A percentile compares a stretch with the other conserved stretches of the same genome.
Conservation (phyloP, 805 yeast species). For the Saturnispora ahearnii region DNA sequence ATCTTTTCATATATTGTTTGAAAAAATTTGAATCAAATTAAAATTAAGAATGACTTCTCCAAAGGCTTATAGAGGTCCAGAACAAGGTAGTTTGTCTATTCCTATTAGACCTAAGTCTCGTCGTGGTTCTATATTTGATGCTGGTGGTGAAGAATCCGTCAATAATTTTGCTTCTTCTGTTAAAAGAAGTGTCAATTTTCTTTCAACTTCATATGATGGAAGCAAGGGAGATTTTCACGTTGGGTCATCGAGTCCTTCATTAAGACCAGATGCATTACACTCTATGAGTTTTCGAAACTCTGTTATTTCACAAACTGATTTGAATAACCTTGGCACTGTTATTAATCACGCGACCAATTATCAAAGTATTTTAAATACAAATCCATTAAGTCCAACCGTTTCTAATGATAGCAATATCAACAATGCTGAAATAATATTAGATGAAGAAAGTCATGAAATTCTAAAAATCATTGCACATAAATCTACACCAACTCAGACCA, state of each 20-base stretch:
- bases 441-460: conserved; percentile 2
- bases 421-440: neutral
- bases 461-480: conserved; percentile 24
- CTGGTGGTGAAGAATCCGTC: conserved; percentile 31
- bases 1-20: neutral
- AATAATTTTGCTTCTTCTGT: conserved; percentile 31
- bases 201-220: conserved; percentile 20
- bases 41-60: neutral
- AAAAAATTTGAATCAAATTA: neutral
- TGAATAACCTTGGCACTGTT: neutral
- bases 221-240: neutral
- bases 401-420: neutral
- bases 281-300: neutral
- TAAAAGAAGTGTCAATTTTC: conserved; percentile 24
- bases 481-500: conserved; percentile 65
- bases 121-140: conserved; percentile 28
- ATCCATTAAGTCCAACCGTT: neutral
- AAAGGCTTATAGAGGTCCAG: neutral
- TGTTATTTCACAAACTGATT: neutral
- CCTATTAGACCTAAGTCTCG: conserved; percentile 14
- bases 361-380: neutral
- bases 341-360: neutral
- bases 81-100: neutral
- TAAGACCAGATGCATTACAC: neutral
- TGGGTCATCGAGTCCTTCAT: neutral